Percentiles rank a stretch among this genome's conserved stretches.
Conservation (phyloP, 768 basidiomycete genomes). For the Kondoa subrosea region DNA sequence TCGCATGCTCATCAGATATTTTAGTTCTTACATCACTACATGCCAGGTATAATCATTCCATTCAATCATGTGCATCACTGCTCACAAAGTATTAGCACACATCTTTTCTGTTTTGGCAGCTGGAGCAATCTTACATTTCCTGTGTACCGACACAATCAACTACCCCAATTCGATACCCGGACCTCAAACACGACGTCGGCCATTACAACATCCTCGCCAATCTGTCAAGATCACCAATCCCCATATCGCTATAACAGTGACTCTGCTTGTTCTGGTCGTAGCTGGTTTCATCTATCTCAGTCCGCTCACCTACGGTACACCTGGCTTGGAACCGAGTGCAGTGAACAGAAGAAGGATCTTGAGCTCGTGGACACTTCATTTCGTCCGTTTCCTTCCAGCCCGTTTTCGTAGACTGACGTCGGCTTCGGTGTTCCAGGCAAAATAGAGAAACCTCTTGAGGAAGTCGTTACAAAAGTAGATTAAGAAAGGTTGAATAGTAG, state of each 20-base stretch:
- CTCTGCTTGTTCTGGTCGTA: conserved; percentile 41
- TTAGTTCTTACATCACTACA: conserved; percentile 70
- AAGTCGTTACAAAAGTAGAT: too few species aligned
- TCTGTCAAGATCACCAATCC: conserved; percentile 43
- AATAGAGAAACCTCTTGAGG: too few species aligned
- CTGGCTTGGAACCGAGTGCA: conserved; percentile 66
- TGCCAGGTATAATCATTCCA: conserved; percentile 37
- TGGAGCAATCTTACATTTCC: conserved; percentile 61
- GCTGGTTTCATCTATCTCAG: conserved; percentile 46
- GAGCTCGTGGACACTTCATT: background rate
- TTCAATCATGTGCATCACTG: too few species aligned
- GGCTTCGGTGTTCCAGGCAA: too few species aligned
- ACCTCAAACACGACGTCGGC: conserved; percentile 22
- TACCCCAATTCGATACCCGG: conserved; percentile 26
- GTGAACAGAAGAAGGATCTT: conserved; percentile 71
- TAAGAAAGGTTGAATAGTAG: too few species aligned
- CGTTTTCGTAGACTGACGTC: too few species aligned
- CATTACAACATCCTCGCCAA: conserved; percentile 46
- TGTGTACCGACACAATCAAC: conserved; percentile 27
- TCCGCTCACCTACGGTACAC: conserved; percentile 90
- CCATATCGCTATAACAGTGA: conserved; percentile 39
- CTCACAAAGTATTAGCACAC: too few species aligned
- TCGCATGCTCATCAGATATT: background rate
- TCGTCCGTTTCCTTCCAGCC: background rate
- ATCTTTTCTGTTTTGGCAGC: conserved; percentile 68